phyloP scores from a whole-genome alignment of 768 basidiomycete genomes.

The Russula emetica region DNA sequence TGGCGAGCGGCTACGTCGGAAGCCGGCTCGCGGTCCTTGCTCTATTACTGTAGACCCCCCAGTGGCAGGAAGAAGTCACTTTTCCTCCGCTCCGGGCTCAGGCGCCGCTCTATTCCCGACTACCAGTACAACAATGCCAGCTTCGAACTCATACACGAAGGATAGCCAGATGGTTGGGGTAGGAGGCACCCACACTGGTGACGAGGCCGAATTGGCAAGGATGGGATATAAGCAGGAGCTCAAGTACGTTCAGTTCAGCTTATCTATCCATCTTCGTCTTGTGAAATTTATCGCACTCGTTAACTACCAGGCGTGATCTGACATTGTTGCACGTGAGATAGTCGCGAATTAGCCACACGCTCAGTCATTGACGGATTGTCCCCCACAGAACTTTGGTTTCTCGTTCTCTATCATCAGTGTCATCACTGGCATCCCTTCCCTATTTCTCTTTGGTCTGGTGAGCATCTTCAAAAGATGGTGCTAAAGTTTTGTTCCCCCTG shows the following conservation, averaged over 20 bases:
- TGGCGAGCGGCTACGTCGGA: not conserved
- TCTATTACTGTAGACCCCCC: not conserved
- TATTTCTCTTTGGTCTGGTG: constrained; percentile 66
- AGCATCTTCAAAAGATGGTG: constrained; percentile 28
- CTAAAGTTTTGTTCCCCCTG: not conserved
- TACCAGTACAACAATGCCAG: not conserved
- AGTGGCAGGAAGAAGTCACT: not conserved
- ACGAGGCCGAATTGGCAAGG: constrained; percentile 60
- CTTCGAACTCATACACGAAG: not conserved
- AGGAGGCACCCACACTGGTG: constrained; percentile 32
- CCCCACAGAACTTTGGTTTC: constrained; percentile 59
- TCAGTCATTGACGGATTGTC: constrained; percentile 1
- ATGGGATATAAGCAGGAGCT: constrained; percentile 74
- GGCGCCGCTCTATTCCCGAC: not conserved
- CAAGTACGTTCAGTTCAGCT: constrained; percentile 39
- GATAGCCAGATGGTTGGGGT: not conserved
- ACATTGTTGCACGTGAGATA: constrained; percentile 53
- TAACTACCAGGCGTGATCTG: constrained; percentile 49
- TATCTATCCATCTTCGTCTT: not conserved
- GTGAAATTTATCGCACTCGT: not conserved
- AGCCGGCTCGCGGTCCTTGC: not conserved
- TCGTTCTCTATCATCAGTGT: constrained; percentile 76
- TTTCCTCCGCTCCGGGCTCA: not conserved
- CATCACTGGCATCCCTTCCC: constrained; percentile 65
- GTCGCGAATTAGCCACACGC: not conserved